Evolutionary conservation across 495 filamentous ascomycete species (phyloP).

Genomic region (Penicillium silybi): DNA sequence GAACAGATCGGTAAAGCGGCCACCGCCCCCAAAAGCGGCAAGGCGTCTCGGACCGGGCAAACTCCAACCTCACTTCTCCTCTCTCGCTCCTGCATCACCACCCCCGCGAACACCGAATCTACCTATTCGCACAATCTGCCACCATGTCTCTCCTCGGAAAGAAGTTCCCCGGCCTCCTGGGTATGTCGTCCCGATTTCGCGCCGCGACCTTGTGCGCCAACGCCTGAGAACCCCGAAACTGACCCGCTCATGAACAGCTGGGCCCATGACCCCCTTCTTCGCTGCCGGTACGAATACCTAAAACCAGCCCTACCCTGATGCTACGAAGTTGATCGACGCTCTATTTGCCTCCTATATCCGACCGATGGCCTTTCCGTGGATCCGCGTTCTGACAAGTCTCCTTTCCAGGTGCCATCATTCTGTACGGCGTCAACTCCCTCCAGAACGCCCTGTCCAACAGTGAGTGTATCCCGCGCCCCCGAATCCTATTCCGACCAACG

Average conservation of each 20-base stretch:
- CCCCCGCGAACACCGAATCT: constrained; percentile 30
- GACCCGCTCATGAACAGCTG: constrained; percentile 53
- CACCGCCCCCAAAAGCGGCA: constrained; percentile 31
- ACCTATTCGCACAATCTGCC: constrained; percentile 32
- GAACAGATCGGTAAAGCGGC: constrained; percentile 25
- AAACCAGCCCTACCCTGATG: background rate
- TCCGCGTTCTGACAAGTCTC: constrained; percentile 29
- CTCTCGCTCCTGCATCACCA: constrained; percentile 28
- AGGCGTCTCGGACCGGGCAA: constrained; percentile 29
- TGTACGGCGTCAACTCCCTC: constrained; percentile 82
- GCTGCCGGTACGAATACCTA: constrained; percentile 70
- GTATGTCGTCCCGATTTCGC: constrained; percentile 55
- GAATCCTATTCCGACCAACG: background rate
- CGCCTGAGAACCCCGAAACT: constrained; percentile 16
- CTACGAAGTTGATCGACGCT: background rate
- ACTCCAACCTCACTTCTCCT: constrained; percentile 40
- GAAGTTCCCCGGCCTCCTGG: constrained; percentile 84
- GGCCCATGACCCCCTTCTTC: constrained; percentile 89
- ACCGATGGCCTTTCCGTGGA: constrained; percentile 3
- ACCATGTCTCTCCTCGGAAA: constrained; percentile 82
- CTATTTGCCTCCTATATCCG: background rate
- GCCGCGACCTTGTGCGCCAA: background rate
- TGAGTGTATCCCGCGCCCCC: constrained; percentile 46
- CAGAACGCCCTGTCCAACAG: constrained; percentile 65
- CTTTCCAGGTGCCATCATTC: constrained; percentile 66